phyloP scores from a whole-genome alignment of 805 yeast species.

The Yarrowia sp. region DNA sequence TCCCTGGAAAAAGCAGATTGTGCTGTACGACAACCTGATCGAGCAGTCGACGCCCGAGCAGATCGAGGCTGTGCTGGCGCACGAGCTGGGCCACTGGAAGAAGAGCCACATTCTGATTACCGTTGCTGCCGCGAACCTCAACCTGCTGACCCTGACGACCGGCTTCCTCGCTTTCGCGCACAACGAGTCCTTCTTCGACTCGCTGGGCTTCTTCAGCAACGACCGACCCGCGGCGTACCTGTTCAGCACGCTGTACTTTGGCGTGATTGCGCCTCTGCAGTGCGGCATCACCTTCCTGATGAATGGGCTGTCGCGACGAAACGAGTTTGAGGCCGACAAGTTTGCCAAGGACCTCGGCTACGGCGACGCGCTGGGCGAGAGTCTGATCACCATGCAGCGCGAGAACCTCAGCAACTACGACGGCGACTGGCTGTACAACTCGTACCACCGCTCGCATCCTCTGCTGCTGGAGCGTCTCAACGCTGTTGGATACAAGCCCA shows the following conservation, averaged over 20 bases:
- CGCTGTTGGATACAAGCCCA: conserved; percentile 50
- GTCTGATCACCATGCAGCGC: conserved; percentile 72
- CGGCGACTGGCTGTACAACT: conserved; percentile 85
- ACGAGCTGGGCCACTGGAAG: conserved; percentile 98
- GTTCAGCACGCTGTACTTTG: conserved; percentile 53
- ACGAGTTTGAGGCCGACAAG: conserved; percentile 91
- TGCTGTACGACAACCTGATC: conserved; percentile 86
- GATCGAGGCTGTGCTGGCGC: conserved; percentile 94
- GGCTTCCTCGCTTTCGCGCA: conserved; percentile 76
- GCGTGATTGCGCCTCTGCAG: conserved; percentile 70
- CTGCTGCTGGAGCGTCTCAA: conserved; percentile 81
- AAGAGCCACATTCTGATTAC: conserved; percentile 80
- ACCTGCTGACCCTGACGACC: conserved; percentile 62
- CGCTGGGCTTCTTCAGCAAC: conserved; percentile 64
- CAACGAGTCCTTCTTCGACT: conserved; percentile 70
- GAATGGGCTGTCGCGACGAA: conserved; percentile 74
- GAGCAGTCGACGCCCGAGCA: conserved; percentile 72
- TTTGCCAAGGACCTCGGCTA: conserved; percentile 77
- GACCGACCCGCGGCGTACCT: conserved; percentile 63
- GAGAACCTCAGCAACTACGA: conserved; percentile 83
- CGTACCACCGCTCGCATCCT: conserved; percentile 90
- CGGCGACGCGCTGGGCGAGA: conserved; percentile 60
- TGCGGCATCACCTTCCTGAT: conserved; percentile 61
- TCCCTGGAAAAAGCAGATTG: conserved; percentile 97
- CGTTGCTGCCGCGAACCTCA: conserved; percentile 62